Conservation (phyloP, 1,139 yeast genomes). For the Martiniozyma asiatica region DNA sequence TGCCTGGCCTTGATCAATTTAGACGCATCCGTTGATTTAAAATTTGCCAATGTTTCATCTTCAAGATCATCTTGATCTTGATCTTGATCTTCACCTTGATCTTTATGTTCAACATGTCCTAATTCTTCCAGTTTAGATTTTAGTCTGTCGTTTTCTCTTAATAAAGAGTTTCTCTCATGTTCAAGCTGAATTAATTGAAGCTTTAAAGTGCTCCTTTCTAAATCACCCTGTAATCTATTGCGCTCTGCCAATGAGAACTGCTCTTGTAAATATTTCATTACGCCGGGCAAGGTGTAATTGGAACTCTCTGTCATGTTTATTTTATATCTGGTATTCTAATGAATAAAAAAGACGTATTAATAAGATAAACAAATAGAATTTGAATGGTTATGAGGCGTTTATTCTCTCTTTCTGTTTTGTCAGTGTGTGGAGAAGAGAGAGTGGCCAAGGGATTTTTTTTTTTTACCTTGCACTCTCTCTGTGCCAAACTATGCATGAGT, state of each 20-base stretch:
- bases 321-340: too few species aligned
- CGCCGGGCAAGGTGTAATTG: conserved; percentile 48
- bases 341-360: too few species aligned
- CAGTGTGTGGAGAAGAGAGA: too few species aligned
- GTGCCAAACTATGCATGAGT: too few species aligned
- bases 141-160: conserved; percentile 13
- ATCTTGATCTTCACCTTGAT: not conserved
- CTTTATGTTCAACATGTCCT: not conserved
- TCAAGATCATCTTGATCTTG: conserved; percentile 5
- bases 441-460: too few species aligned
- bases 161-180: conserved; percentile 38
- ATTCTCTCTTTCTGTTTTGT: too few species aligned
- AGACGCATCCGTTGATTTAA: conserved; percentile 16
- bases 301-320: conserved; percentile 9
- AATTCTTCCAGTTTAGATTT: conserved; percentile 2
- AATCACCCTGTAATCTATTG: conserved; percentile 42
- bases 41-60: conserved; percentile 2
- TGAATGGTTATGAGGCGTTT: too few species aligned
- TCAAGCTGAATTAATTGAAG: conserved; percentile 41
- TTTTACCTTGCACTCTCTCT: too few species aligned
- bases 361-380: too few species aligned
- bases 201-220: conserved; percentile 47
- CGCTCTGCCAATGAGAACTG: conserved; percentile 50
- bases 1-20: conserved; percentile 21
- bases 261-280: conserved; percentile 48